Evolutionary conservation across 225 moss, liverwort and hornwort species (phyloP), one percentile per base, ranked within the genome.

Genomic region (Straminergon stramineum): DNA sequence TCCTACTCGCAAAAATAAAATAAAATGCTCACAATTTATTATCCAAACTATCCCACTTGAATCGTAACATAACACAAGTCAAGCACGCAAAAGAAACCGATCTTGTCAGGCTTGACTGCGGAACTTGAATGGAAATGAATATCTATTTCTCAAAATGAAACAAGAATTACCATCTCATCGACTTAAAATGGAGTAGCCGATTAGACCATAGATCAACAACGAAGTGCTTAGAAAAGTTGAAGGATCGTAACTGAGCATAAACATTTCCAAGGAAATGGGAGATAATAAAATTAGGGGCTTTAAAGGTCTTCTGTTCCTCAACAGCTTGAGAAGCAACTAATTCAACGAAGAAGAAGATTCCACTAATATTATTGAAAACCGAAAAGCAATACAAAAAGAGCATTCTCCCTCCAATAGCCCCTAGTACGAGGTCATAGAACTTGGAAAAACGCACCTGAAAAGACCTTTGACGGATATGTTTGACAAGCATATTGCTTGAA

Each of bases 401-500:
- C 57, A 63, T 85, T 48, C 28, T 88, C 83, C 75, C 78, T 55
- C 81, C 67, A 86, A 81, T 39, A 57, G 74, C 17, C 76, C 45
- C 26, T 32, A 56, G 31, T 45, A 75, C 34, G 39, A 85, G 74
- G 82, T 64, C 76, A 85, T 48, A 81, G 85, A 86, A 83, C 68
- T 68, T 39, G 80, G 53, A 69, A 81, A 60, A 87, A 81, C 82
- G 51, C 64, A 95, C 95, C 95, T 93, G 93, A 90, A 78, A 92
- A 79, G 95, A 91, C 83, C 92, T 91, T 80, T 87, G 95, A 87
- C 92, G 81, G 86, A 84, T 84, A 87, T 92, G 93, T 78, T 93
- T 94, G 53, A 85, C 90, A 26, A 92, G 84, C 58, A 89, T 73
- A 82, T 81, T 90, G 84, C 92, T 93, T 84, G 92, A 77, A 81